Percentiles rank a stretch among this genome's conserved stretches.
Conservation (phyloP, 2,329 filamentous ascomycete species). For the Aspergillus intermedius region DNA sequence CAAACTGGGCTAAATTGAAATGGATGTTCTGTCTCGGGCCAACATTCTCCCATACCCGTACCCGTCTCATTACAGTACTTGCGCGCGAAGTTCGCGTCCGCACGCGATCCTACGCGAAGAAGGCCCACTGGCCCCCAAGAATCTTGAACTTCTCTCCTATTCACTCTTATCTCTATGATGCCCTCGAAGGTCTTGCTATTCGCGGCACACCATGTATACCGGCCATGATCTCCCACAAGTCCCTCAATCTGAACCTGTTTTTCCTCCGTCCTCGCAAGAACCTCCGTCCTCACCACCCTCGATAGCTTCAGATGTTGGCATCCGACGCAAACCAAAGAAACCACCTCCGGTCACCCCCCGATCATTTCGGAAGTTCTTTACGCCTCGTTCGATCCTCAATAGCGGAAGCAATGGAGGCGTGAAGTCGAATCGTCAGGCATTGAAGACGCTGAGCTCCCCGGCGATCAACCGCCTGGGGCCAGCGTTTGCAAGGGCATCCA, state of each 20-base stretch:
- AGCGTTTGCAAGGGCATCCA: conserved; percentile 34
- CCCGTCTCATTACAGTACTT: too few relatives aligned
- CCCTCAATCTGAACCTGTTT: conserved; percentile 30
- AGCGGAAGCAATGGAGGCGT: conserved; percentile 28
- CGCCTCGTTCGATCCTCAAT: conserved; percentile 39
- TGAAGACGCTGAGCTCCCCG: conserved; percentile 39
- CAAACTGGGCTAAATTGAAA: too few relatives aligned
- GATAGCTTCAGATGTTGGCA: conserved; percentile 31
- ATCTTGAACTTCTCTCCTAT: conserved; percentile 1
- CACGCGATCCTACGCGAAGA: too few relatives aligned
- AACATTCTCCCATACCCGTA: too few relatives aligned
- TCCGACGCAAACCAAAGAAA: conserved; percentile 35
- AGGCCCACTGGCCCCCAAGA: neutral
- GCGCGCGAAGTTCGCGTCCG: too few relatives aligned
- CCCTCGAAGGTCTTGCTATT: conserved; percentile 12
- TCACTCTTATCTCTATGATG: conserved; percentile 13
- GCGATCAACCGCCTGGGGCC: conserved; percentile 38
- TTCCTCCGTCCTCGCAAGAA: conserved; percentile 25
- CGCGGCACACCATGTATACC: conserved; percentile 25
- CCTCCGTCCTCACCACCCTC: conserved; percentile 39
- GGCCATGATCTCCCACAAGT: conserved; percentile 26
- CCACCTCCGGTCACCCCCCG: conserved; percentile 46
- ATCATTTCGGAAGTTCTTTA: conserved; percentile 47
- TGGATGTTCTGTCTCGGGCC: too few relatives aligned
- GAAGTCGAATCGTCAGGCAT: conserved; percentile 38